Evolutionary conservation across 352 stramenopile species (phyloP), one percentile per base, ranked within the genome.

Genomic region (Phytophthora citricola): DNA sequence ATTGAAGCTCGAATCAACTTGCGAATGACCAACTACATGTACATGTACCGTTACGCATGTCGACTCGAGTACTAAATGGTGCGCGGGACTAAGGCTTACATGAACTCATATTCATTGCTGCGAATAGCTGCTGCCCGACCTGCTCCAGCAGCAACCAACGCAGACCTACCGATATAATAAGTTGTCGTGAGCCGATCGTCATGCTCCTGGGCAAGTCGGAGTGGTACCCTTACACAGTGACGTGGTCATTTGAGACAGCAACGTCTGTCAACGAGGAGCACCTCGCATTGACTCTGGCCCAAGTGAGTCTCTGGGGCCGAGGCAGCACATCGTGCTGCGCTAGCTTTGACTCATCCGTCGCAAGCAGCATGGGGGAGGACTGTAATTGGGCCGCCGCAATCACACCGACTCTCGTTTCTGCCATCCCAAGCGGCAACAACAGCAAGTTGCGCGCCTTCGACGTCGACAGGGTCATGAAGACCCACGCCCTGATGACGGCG

Each of bases 291-390:
- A 62, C 24, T 49, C 22, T n/a, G 32, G 9, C 34, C 31, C 31
- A 39, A 43, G 26, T 34, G 29, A 34, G 3, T 31, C 27, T 31
- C 27, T 31, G 27, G 31, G 8, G 39, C 41, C 41, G 27, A 38
- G 31, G 32, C 29, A 50, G 41, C 63, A 62, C 22, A 62, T 66
- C 55, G 32, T 41, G 15, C 46, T 50, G 14, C 22, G 39, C 39
- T 65, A 54, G 56, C 63, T 41, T 67, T 62, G 41, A 71, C 63
- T 61, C 41, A 66, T 66, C 63, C 40, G 39, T 38, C 47, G 55
- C 36, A 36, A 52, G 32, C 10, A 54, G 39, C 40, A 60, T 29
- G 50, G 14, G 22, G 17, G 9, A 34, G 22, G 39, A 7, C 34
- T 27, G 40, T 39, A 55, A 53, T 22, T 63, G 10, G 32, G 14